Evolutionary conservation across 768 basidiomycete genomes (phyloP).

Genomic region (Psilocybe azurescens): DNA sequence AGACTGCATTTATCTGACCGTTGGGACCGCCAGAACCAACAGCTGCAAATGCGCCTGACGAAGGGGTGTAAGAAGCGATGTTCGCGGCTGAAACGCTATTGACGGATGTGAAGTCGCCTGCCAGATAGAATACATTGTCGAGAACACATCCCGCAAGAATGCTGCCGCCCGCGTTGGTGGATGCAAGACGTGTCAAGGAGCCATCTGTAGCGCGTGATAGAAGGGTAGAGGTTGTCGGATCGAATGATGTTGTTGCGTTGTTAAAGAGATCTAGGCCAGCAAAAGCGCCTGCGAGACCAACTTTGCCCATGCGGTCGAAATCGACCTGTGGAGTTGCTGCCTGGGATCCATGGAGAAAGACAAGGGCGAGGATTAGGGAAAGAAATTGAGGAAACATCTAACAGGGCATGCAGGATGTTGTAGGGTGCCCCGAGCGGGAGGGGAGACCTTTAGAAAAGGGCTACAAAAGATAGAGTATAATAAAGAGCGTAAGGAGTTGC

Average conservation of each 20-base stretch:
- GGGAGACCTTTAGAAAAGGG: conserved; percentile 12
- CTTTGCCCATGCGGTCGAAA: conserved; percentile 83
- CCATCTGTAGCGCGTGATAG: conserved; percentile 71
- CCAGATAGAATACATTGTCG: conserved; percentile 74
- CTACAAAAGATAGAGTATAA: conserved; percentile 6
- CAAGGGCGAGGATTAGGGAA: conserved; percentile 31
- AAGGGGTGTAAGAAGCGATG: conserved; percentile 75
- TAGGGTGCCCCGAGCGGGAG: conserved; percentile 16
- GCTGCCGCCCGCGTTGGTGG: conserved; percentile 80
- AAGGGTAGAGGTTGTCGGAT: conserved; percentile 74
- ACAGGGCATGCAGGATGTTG: conserved; percentile 25
- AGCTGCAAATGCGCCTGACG: conserved; percentile 59
- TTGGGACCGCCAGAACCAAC: conserved; percentile 76
- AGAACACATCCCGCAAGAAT: conserved; percentile 79
- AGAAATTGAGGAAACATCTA: conserved; percentile 26
- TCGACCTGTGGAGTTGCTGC: conserved; percentile 47
- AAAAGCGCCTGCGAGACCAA: conserved; percentile 89
- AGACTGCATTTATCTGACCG: conserved; percentile 73
- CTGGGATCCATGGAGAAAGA: conserved; percentile 34
- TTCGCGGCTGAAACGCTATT: conserved; percentile 65
- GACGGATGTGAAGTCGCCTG: conserved; percentile 83
- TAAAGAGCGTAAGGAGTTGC: conserved; percentile 19
- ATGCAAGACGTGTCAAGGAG: conserved; percentile 69
- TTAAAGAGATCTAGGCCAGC: conserved; percentile 83
- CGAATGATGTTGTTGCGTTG: conserved; percentile 60